A percentile compares a stretch with the other conserved stretches of the same genome.
phyloP scores from a whole-genome alignment of 371 early-diverging fungal genomes.

The Mortierella sp. region DNA sequence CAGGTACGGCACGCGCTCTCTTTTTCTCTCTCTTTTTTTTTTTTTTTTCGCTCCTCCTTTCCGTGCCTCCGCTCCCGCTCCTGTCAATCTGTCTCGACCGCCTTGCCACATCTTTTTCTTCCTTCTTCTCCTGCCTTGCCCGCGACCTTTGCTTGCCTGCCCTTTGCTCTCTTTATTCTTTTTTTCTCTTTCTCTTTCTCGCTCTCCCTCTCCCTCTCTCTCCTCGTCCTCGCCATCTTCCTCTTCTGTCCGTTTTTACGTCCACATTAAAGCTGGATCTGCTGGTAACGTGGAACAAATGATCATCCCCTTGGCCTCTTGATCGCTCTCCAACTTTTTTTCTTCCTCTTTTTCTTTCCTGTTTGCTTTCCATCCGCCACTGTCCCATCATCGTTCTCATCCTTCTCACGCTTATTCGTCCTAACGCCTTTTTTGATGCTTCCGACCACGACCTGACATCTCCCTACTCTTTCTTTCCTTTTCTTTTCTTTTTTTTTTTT shows the following conservation, averaged over 20 bases:
- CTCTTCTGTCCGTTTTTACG: background rate
- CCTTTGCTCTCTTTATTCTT: background rate
- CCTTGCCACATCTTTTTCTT: background rate
- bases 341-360: too few species aligned
- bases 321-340: too few species aligned
- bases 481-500: background rate
- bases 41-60: slow-evolving; percentile 2
- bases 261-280: too few species aligned
- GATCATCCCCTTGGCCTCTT: too few species aligned
- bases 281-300: too few species aligned
- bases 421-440: background rate
- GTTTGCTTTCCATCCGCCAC: too few species aligned
- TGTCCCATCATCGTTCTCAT: background rate
- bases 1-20: too few species aligned
- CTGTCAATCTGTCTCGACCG: background rate
- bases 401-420: background rate
- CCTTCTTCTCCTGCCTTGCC: background rate
- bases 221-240: background rate
- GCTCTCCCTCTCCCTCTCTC: background rate
- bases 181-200: background rate
- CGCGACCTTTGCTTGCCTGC: background rate
- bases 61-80: too few species aligned
- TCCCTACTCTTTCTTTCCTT: background rate
- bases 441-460: background rate
- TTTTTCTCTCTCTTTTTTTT: slow-evolving; percentile 1